Conservation (phyloP, 106 monocot genomes). For the Dioscorea zingiberensis region DNA sequence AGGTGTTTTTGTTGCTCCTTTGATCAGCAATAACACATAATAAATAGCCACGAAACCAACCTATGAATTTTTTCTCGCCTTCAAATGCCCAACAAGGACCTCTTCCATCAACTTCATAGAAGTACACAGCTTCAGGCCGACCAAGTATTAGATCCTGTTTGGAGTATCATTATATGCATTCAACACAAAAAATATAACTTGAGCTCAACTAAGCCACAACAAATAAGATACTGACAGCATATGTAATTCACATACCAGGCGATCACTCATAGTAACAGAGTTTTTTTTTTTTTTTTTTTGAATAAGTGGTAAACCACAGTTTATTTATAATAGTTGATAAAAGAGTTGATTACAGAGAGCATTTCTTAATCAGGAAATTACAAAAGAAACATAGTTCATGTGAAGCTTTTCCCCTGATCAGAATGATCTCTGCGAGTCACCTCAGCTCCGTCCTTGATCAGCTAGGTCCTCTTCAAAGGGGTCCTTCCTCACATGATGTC, state of each 20-base stretch:
- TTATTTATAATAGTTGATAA: no score
- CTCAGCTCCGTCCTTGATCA: no score
- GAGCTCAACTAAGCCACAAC: background rate
- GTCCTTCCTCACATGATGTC: no score
- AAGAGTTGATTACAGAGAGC: no score
- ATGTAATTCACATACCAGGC: constrained; percentile 40
- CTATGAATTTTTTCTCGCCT: constrained; percentile 88
- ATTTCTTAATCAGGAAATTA: no score
- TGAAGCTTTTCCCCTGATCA: no score
- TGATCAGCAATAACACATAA: constrained; percentile 75
- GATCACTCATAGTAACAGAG: constrained; percentile 91
- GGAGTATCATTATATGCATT: background rate
- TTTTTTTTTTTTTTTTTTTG: no score
- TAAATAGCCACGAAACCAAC: constrained; percentile 97
- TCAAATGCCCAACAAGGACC: constrained; percentile 99
- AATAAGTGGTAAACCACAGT: no score
- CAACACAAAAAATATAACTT: background rate
- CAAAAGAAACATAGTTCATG: no score
- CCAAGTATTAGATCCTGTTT: constrained; percentile 88
- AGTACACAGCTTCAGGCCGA: constrained; percentile 94
- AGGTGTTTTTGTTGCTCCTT: constrained; percentile 43
- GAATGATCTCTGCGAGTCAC: no score
- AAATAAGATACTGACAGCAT: background rate
- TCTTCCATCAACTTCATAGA: constrained; percentile 89
- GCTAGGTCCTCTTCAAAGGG: no score